Percentiles rank a stretch among this genome's conserved stretches.
These are phyloP conservation scores for Ceratobasidium sp. DNA, from an alignment of 1,284 basidiomycete genomes.

Conservation along the genomic window DNA sequence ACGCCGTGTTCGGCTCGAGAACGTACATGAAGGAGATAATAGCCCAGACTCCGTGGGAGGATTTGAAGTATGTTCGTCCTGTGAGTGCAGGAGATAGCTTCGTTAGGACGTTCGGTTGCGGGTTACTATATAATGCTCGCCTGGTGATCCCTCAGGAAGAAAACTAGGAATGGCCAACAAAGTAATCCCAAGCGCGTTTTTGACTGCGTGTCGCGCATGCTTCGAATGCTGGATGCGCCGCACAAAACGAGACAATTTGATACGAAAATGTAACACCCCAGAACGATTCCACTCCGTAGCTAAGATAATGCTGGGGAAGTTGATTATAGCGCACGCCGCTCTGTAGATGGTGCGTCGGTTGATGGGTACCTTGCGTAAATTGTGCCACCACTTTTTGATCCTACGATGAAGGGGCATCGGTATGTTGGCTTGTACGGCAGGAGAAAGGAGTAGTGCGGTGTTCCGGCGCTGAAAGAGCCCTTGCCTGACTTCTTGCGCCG, in stretches of 20 bases:
- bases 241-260: conserved; percentile 20
- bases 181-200: conserved; percentile 30
- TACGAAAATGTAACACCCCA: conserved; percentile 24
- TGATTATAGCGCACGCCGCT: neutral
- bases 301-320: conserved; percentile 7
- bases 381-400: neutral
- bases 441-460: conserved; percentile 28
- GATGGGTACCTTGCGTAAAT: neutral
- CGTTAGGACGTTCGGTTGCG: neutral
- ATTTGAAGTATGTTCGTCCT: conserved; percentile 36
- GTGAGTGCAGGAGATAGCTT: neutral
- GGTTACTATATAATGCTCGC: neutral
- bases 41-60: conserved; percentile 24
- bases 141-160: conserved; percentile 24
- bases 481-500: conserved; percentile 36
- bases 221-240: conserved; percentile 40
- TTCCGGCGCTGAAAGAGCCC: conserved; percentile 34
- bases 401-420: conserved; percentile 15
- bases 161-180: conserved; percentile 36
- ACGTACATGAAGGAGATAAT: conserved; percentile 44
- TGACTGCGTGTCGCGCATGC: conserved; percentile 38
- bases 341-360: neutral
- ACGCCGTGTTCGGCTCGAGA: conserved; percentile 42
- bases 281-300: conserved; percentile 21
- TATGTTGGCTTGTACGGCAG: conserved; percentile 14